Evolutionary conservation across 2,329 filamentous ascomycete species (phyloP).

Genomic region (Diaporthe sp.): DNA sequence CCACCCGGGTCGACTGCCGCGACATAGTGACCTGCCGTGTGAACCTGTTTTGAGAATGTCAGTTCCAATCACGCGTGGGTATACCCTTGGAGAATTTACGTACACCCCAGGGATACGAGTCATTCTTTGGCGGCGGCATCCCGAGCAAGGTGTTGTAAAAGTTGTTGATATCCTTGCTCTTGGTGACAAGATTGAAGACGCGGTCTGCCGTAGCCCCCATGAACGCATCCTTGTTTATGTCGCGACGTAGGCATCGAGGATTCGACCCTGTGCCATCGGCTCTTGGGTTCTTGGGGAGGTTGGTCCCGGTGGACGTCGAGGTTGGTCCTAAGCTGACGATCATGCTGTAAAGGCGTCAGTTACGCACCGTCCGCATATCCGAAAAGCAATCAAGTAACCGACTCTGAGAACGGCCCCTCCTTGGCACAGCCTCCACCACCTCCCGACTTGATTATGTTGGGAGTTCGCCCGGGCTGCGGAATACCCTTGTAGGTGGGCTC

Average conservation of each 20-base stretch:
- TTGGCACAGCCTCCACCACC: constrained; percentile 69
- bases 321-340: constrained; percentile 16
- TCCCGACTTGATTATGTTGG: constrained; percentile 60
- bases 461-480: constrained; percentile 50
- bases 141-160: constrained; percentile 60
- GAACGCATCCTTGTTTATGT: constrained; percentile 55
- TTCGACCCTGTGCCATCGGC: constrained; percentile 55
- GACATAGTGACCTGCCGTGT: constrained; percentile 55
- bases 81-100: constrained; percentile 33
- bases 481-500: constrained; percentile 42
- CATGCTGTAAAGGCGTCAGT: neutral
- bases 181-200: constrained; percentile 52
- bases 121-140: constrained; percentile 51
- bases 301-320: neutral
- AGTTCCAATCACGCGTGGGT: neutral
- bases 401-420: constrained; percentile 62
- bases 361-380: neutral
- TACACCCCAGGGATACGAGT: constrained; percentile 55
- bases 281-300: constrained; percentile 50
- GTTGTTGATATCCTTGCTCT: constrained; percentile 52
- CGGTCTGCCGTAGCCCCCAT: constrained; percentile 55
- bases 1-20: constrained; percentile 55
- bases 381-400: constrained; percentile 37
- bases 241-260: constrained; percentile 59
- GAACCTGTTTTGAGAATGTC: constrained; percentile 45